Base-by-base conservation (phyloP, 116 monocot genomes). In the Phalaenopsis hybrid region DNA sequence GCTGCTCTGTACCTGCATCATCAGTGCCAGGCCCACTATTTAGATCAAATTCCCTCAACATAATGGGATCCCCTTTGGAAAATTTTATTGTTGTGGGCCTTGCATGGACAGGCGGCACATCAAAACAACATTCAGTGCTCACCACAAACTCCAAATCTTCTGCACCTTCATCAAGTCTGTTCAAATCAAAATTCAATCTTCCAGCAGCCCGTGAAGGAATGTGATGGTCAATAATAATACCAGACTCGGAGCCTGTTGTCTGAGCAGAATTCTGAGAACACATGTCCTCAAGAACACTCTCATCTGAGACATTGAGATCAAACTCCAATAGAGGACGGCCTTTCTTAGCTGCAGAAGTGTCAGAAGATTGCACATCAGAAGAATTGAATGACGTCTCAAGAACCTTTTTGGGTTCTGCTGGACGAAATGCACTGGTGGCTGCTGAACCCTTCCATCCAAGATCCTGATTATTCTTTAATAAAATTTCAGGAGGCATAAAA, bases 391-490 rank as follows among this genome's bases (percentile, higher is more conserved):
- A 82, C 86, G 89, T 86, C 58, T 93, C 91, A 11, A 86, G 57
- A 77, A 82, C 67, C 68, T 85, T 93, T 79, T 91, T 82, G 18
- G 91, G 91, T 70, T 91, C 91, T 25, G 93, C 93, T 7, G 91
- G 93, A 0, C 89, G 87, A 78, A 93, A 93, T 45, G 93, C 93
- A 76, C 93, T 93, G 13, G 93, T 93, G 4, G 93, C 87, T 65
- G 91, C 93, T n/a, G 93, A 91, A 1, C 91, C 93, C 86, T 85
- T 89, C 93, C 93, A 90, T 18, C 93, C 89, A 76, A 48, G 67
- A 77, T 90, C 89, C 31, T 31, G 59, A 45, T 81, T 89, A 52
- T 70, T 83, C 59, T 85, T 89, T 48, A 89, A 48, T 21, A 91
- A 83, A 79, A 85, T 89, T 79, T 91, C 93, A 48, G 89, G 88